Base-by-base conservation (phyloP, 2,329 filamentous ascomycete species). In the Nigrospora oryzae region DNA sequence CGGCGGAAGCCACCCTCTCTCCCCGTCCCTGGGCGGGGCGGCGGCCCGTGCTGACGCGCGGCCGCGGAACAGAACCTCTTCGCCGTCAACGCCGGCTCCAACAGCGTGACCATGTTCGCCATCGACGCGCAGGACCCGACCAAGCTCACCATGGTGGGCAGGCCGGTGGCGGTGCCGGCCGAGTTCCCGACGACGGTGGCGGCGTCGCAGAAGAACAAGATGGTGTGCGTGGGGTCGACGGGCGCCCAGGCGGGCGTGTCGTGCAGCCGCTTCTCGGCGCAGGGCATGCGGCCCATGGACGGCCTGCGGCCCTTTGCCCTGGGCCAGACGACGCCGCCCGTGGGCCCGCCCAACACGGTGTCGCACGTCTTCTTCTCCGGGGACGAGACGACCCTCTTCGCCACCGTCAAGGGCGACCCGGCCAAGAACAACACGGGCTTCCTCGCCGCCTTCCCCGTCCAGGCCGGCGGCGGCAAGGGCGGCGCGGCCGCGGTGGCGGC, bases 381-480 rank as follows among this genome's bases (percentile, higher is more conserved):
- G 0, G 77, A 83, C 43, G 68, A 77, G 49, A 62, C 56, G 0
- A 67, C 61, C 2, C 62, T 84, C 0, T 68, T 75, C 42, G 68
- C 74, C 0, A 79, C 74, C 1, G 77, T 83, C 36, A 84, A 84
- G 59, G 80, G 80, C 1, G 67, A 81, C 44, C 74, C 74, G 0
- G 51, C 64, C 0, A 60, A 59, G 5, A 79, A 78, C 55, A 78
- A 73, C 43, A 75, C 70, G 0, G 78, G 79, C 0, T 83, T 78
- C 51, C 46, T 83, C 11, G 71, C 73, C 0, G 58, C 68, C 0
- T 79, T 78, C 48, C 51, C 68, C 0, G 67, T 82, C 4, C 40
- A 58, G 19, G n/a, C 52, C 28, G 33, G 36, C 15, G 43, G 49
- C 32, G 14, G 12, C 6, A 42, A 3, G 7, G 19, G 19, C 19